These are phyloP conservation scores for Mucor lusitanicus DNA, from an alignment of 371 early-diverging fungal species.

Conservation along the genomic window DNA sequence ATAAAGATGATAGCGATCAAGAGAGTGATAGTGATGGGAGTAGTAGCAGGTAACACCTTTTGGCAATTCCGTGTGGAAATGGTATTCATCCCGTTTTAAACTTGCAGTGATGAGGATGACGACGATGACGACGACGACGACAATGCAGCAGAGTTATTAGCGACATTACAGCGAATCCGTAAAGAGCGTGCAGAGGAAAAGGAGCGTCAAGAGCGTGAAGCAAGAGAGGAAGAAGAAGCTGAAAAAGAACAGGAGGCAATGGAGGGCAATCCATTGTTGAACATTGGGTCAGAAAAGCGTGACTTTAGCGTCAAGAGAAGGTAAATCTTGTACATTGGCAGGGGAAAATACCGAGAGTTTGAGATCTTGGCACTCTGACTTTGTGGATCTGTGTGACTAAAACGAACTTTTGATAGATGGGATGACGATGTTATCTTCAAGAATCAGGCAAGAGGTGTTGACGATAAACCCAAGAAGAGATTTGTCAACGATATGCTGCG, in stretches of 20 bases:
- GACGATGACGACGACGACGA: conserved; percentile 88
- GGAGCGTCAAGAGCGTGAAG: conserved; percentile 77
- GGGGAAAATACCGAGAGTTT: neutral
- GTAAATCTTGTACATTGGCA: conserved; percentile 24
- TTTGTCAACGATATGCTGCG: conserved; percentile 96
- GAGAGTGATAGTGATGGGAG: conserved; percentile 51
- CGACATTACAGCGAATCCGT: conserved; percentile 94
- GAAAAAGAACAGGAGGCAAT: conserved; percentile 62
- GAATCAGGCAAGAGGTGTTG: conserved; percentile 89
- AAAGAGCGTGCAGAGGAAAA: conserved; percentile 92
- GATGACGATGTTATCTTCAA: conserved; percentile 97
- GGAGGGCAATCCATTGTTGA: conserved; percentile 86
- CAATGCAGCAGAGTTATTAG: conserved; percentile 86
- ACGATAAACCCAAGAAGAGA: conserved; percentile 87
- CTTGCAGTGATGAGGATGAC: conserved; percentile 33
- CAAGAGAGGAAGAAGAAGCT: conserved; percentile 53
- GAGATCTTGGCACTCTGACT: neutral
- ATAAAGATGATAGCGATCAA: conserved; percentile 70
- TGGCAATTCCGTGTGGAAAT: neutral
- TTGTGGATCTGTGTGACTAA: conserved; percentile 7
- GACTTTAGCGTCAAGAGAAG: conserved; percentile 90
- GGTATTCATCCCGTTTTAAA: neutral
- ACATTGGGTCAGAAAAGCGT: conserved; percentile 48
- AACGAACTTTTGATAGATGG: conserved; percentile 61
- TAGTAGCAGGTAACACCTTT: conserved; percentile 18